Conservation (phyloP, 2,329 filamentous ascomycete genomes). For the Colletotrichum coccodes region DNA sequence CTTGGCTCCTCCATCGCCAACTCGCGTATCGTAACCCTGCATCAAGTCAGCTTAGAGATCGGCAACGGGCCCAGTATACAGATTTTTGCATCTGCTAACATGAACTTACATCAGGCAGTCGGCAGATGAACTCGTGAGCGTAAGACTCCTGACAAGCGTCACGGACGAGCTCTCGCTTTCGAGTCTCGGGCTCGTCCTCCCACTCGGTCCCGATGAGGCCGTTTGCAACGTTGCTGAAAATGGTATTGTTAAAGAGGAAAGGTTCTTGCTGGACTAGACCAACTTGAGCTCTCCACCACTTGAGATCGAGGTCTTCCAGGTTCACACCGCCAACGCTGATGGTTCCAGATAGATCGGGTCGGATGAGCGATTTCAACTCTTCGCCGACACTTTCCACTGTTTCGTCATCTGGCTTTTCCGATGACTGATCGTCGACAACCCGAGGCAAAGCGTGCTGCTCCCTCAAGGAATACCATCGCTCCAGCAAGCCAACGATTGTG, state of each 20-base stretch:
- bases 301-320: constrained; percentile 39
- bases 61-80: too few species aligned
- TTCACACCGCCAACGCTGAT: constrained; percentile 32
- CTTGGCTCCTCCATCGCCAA: constrained; percentile 69
- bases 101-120: constrained; percentile 51
- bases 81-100: too few species aligned
- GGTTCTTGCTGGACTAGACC: constrained; percentile 66
- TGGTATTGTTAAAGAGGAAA: constrained; percentile 64
- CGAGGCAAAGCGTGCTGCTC: constrained; percentile 24
- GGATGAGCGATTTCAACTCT: background rate
- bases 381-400: constrained; percentile 11
- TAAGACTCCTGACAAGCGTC: constrained; percentile 63
- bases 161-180: constrained; percentile 52
- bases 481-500: constrained; percentile 52
- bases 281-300: constrained; percentile 57
- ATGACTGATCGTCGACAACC: background rate
- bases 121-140: constrained; percentile 62
- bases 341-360: constrained; percentile 14
- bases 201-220: constrained; percentile 52
- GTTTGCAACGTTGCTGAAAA: constrained; percentile 58
- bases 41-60: background rate
- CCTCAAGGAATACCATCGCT: constrained; percentile 50
- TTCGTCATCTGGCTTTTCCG: constrained; percentile 5
- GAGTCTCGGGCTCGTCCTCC: constrained; percentile 48
- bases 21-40: constrained; percentile 62